phyloP scores from a whole-genome alignment of 257 asterid genomes.

The Petrea volubilis region DNA sequence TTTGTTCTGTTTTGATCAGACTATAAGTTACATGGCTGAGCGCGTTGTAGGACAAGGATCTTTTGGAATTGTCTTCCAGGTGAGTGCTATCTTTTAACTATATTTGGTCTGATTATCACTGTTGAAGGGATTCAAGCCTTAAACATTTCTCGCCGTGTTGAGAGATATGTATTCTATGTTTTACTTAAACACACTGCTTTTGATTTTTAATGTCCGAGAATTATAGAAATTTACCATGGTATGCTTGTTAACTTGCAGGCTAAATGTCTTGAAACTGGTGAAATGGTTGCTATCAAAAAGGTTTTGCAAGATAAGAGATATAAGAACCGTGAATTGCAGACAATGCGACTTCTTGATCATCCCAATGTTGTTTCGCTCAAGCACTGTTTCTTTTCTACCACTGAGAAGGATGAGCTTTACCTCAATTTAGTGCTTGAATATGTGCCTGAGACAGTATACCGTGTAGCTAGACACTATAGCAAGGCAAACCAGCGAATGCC shows the following conservation, averaged over 20 bases:
- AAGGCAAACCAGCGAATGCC: conserved; percentile 2
- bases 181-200: neutral
- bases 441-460: conserved; percentile 35
- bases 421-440: conserved; percentile 32
- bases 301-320: conserved; percentile 36
- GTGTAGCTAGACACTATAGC: conserved; percentile 12
- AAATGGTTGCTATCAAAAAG: conserved; percentile 30
- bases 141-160: neutral
- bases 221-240: neutral
- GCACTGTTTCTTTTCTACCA: conserved; percentile 31
- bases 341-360: conserved; percentile 37
- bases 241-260: conserved; percentile 14
- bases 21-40: neutral
- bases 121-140: neutral
- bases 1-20: neutral
- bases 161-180: no score
- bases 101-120: neutral
- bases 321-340: conserved; percentile 34
- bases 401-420: conserved; percentile 28
- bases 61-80: neutral
- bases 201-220: neutral
- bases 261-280: conserved; percentile 28
- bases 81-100: neutral
- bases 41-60: neutral
- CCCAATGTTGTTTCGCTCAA: conserved; percentile 30